phyloP scores from a whole-genome alignment of 78 protist species.

The Dictyostelium capitatum region DNA sequence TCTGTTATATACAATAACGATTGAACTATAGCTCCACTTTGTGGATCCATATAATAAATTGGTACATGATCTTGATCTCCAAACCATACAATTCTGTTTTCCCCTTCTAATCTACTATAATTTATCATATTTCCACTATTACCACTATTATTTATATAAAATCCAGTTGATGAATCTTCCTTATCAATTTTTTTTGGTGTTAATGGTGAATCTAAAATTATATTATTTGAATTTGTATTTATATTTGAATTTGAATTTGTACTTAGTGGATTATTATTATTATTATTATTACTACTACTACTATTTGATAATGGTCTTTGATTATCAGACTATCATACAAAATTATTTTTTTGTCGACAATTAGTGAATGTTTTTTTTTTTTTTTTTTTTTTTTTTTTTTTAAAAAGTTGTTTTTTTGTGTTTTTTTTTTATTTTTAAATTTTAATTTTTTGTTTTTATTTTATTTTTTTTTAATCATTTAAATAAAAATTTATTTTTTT shows the following conservation, averaged over 20 bases:
- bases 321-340: no score
- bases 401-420: neutral
- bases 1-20: constrained; percentile 25
- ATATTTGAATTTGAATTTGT: neutral
- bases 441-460: neutral
- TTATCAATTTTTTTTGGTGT: neutral
- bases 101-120: constrained; percentile 48
- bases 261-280: constrained; percentile 6
- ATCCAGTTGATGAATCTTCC: neutral
- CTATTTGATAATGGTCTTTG: neutral
- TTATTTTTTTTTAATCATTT: neutral
- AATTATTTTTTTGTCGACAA: no score
- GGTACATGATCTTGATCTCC: constrained; percentile 39
- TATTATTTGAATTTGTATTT: constrained; percentile 4
- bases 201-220: neutral
- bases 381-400: neutral
- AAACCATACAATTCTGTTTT: constrained; percentile 21
- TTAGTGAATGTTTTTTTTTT: neutral
- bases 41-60: constrained; percentile 53
- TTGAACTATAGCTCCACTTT: constrained; percentile 33
- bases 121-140: neutral
- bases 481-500: neutral
- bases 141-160: neutral
- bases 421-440: neutral
- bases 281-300: neutral